Conservation (phyloP, 2,329 filamentous ascomycete genomes). For the Fusarium sp. region DNA sequence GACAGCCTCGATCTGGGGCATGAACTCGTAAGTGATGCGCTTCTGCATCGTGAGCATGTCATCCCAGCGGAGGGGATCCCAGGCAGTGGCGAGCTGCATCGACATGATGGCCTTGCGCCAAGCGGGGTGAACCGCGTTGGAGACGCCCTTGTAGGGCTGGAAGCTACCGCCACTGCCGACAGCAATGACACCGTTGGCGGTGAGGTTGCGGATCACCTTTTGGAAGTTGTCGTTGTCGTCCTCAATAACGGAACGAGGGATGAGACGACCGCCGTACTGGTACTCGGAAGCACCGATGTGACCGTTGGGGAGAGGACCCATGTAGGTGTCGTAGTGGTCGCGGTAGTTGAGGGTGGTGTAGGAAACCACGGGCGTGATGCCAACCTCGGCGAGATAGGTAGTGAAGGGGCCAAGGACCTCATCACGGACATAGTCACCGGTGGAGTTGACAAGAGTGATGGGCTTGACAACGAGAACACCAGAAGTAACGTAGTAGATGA, state of each 20-base stretch:
- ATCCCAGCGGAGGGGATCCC: conserved; percentile 43
- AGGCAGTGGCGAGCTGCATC: conserved; percentile 45
- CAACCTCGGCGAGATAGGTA: conserved; percentile 20
- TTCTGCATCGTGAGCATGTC: conserved; percentile 50
- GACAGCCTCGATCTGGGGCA: conserved; percentile 47
- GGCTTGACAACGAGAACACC: conserved; percentile 56
- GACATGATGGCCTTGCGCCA: conserved; percentile 55
- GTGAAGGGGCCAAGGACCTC: conserved; percentile 54
- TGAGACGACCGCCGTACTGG: conserved; percentile 57
- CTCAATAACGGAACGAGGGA: conserved; percentile 53
- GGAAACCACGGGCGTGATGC: conserved; percentile 29
- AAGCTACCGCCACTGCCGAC: conserved; percentile 46
- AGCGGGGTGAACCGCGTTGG: conserved; percentile 55
- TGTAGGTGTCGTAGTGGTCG: conserved; percentile 58
- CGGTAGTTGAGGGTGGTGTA: conserved; percentile 46
- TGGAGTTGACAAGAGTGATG: conserved; percentile 60
- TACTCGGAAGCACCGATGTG: conserved; percentile 47
- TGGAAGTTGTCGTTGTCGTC: conserved; percentile 47
- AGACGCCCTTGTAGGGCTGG: conserved; percentile 31
- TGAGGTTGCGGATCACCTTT: conserved; percentile 44
- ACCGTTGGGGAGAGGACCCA: conserved; percentile 55
- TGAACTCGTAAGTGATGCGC: conserved; percentile 46
- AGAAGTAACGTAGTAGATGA: conserved; percentile 52
- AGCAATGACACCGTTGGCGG: conserved; percentile 39
- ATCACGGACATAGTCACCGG: conserved; percentile 52